Conservation (phyloP, 495 filamentous ascomycete genomes). For the Penicillium subrubescens region DNA sequence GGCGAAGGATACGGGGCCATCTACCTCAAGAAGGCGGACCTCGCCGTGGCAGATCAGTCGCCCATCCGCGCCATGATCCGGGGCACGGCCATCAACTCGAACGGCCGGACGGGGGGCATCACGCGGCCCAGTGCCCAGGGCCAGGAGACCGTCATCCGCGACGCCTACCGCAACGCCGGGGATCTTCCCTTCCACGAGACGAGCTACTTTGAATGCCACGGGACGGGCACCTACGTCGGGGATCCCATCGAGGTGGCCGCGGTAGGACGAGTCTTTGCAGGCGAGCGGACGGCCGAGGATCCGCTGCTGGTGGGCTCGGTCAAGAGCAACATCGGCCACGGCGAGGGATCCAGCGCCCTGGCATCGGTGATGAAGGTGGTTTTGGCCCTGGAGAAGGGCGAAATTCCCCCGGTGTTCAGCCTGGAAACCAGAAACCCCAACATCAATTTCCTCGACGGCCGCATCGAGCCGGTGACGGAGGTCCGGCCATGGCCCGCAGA, state of each 20-base stretch:
- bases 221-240: not conserved
- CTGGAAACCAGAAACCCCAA: slow-evolving; percentile 1
- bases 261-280: not conserved
- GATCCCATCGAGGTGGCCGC: not conserved
- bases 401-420: not conserved
- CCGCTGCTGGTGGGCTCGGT: not conserved
- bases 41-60: too few relatives aligned
- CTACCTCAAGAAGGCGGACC: too few relatives aligned
- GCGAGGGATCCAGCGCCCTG: not conserved
- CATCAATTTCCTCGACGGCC: not conserved
- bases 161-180: too few relatives aligned
- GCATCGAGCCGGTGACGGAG: not conserved
- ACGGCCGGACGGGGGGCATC: too few relatives aligned
- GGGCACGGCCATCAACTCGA: too few relatives aligned
- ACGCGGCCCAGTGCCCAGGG: too few relatives aligned
- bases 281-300: not conserved
- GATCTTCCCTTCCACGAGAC: too few relatives aligned
- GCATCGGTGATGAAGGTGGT: slow-evolving; percentile 27
- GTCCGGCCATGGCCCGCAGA: not conserved
- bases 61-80: too few relatives aligned
- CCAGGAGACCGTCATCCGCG: too few relatives aligned
- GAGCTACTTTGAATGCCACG: not conserved
- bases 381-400: slow-evolving; percentile 19
- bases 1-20: too few relatives aligned
- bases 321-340: not conserved